phyloP scores from a whole-genome alignment of 352 stramenopile genomes.

The Globisporangium spiculum region DNA sequence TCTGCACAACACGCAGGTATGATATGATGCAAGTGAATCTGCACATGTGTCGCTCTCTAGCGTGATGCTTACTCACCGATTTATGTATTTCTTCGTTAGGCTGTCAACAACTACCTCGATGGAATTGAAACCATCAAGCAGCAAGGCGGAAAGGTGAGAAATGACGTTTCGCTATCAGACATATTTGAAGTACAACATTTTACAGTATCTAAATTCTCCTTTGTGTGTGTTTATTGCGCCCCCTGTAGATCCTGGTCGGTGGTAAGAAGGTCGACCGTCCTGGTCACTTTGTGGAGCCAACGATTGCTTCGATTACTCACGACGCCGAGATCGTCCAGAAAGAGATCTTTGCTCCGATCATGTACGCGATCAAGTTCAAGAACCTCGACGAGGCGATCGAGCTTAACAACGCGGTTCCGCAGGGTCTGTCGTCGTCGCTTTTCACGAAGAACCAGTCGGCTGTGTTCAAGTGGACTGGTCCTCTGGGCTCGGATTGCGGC shows the following conservation, averaged over 20 bases:
- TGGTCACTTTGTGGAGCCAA: conserved; percentile 92
- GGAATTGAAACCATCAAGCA: conserved; percentile 84
- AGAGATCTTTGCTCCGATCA: conserved; percentile 90
- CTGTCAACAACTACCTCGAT: conserved; percentile 83
- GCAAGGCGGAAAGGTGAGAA: conserved; percentile 77
- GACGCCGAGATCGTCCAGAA: conserved; percentile 86
- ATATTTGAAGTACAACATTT: neutral
- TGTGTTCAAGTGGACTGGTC: conserved; percentile 92
- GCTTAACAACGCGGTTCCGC: conserved; percentile 90
- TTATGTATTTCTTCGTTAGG: conserved; percentile 25
- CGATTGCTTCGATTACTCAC: conserved; percentile 81
- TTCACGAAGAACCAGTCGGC: conserved; percentile 91
- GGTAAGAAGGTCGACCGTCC: conserved; percentile 76
- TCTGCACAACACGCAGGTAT: conserved; percentile 47
- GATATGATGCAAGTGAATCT: conserved; percentile 8
- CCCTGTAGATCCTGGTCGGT: conserved; percentile 74
- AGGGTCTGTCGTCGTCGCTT: conserved; percentile 89
- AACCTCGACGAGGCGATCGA: conserved; percentile 89
- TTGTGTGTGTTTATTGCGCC: conserved; percentile 1
- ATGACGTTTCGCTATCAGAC: conserved; percentile 1
- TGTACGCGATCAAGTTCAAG: conserved; percentile 91
- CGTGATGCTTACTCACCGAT: neutral
- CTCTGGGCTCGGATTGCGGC: conserved; percentile 87
- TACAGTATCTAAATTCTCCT: neutral
- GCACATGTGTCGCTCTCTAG: neutral